phyloP scores from a whole-genome alignment of 2,329 filamentous ascomycete genomes.

The Aspergillus sp. region DNA sequence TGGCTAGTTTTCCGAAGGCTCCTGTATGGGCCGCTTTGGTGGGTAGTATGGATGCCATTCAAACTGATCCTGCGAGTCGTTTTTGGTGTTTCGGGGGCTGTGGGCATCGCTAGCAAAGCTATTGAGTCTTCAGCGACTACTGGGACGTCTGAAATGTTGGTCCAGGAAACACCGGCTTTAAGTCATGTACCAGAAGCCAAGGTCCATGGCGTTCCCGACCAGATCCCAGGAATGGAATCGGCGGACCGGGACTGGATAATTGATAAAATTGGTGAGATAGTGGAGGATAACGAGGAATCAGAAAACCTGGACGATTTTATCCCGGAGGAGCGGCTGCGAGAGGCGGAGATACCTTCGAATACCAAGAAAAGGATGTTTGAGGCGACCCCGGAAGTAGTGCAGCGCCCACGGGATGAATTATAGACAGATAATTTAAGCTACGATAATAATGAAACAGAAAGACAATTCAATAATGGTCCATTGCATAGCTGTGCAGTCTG shows the following conservation, averaged over 20 bases:
- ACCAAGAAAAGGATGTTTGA: constrained; percentile 52
- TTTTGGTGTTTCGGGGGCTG: constrained; percentile 55
- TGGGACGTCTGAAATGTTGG: constrained; percentile 18
- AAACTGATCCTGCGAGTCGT: constrained; percentile 63
- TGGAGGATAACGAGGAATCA: constrained; percentile 24
- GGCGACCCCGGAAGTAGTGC: constrained; percentile 30
- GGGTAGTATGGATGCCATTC: constrained; percentile 82
- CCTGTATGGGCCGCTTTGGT: constrained; percentile 86
- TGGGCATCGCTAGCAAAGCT: constrained; percentile 42
- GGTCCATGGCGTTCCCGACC: constrained; percentile 21
- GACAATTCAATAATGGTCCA: no score
- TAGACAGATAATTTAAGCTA: constrained; percentile 21
- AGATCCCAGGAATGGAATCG: constrained; percentile 20
- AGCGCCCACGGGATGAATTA: constrained; percentile 39
- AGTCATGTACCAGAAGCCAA: constrained; percentile 23
- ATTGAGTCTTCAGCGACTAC: constrained; percentile 26
- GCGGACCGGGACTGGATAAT: constrained; percentile 37
- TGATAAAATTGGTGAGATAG: constrained; percentile 44
- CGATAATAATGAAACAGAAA: no score
- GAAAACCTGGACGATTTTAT: constrained; percentile 35
- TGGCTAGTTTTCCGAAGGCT: constrained; percentile 87
- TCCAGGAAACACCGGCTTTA: constrained; percentile 17
- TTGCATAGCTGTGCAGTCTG: no score
- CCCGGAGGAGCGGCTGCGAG: constrained; percentile 34
- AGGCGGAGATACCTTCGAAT: constrained; percentile 44